Base-by-base conservation (phyloP, 768 basidiomycete genomes). In the Termitomyces sp. region DNA sequence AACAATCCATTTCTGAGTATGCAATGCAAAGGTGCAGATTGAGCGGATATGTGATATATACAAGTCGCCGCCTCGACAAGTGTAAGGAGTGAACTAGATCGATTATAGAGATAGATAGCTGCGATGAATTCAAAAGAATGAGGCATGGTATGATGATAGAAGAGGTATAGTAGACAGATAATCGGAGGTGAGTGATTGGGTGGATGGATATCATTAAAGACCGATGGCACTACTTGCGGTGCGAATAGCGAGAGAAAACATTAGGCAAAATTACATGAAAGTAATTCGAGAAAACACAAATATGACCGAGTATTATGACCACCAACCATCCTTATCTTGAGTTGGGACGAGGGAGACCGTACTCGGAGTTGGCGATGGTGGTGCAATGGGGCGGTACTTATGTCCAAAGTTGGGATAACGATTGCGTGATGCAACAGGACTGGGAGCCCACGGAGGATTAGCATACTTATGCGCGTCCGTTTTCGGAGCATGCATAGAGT, bases 251-350 rank as follows among this genome's bases (percentile, higher is more conserved):
- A 42, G 52, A 41, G 41, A 37, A 9, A 43, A 37, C 42, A 53
- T 30, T 57, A 54, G 30, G 44, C 26, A 23, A 26, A 45, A 50
- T 50, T 58, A 28, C 21, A 49, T 41, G 37, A 50, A 19, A 42
- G 45, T 48, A 48, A 17, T 35, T 33, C 3, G 48, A 59, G 14
- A 48, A 30, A 33, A 46, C 52, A 35, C 4, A 50, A 28, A 19
- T 12, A 6, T 28, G 48, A 35, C 12, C 17, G 26, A 15, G 21
- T 53, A 60, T 73, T 75, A 89, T 63, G 75, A 73, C 81, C 84
- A 93, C 91, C 91, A 94, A 37, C 91, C 91, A 47, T 93, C 86
- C 1, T 83, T 76, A 42, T 82, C 82, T 56, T 82, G 74, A 0
- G 87, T 91, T 7, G 86, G 88, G 9, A 84, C 78, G 30, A 81